These are phyloP conservation scores for Monilinia fructicola DNA, from an alignment of 2,329 filamentous ascomycete species.

Conservation along the genomic window DNA sequence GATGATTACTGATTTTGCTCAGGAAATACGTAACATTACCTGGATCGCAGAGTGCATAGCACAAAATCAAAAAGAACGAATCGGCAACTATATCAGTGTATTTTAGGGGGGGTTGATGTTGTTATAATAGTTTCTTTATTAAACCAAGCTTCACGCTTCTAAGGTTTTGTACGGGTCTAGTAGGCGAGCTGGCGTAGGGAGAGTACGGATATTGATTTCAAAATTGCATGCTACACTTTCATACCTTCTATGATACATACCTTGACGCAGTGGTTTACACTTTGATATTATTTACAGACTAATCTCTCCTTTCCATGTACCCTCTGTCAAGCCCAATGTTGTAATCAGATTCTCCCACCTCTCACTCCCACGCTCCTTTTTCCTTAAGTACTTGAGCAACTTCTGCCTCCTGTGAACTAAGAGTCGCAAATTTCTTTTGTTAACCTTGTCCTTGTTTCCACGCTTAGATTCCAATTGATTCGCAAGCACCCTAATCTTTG, in stretches of 20 bases:
- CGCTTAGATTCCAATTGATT: constrained; percentile 65
- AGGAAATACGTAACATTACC: constrained; percentile 99
- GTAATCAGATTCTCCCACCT: constrained; percentile 85
- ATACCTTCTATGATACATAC: constrained; percentile 28
- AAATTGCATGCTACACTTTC: constrained; percentile 35
- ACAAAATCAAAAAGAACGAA: constrained; percentile 98
- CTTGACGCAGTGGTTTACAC: constrained; percentile 30
- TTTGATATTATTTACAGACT: constrained; percentile 53
- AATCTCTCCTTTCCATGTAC: constrained; percentile 90
- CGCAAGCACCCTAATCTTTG: constrained; percentile 84
- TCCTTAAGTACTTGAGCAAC: constrained; percentile 80
- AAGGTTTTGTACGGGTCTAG: constrained; percentile 34
- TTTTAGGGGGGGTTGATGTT: constrained; percentile 57
- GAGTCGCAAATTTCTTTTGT: constrained; percentile 84
- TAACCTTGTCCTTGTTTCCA: constrained; percentile 85
- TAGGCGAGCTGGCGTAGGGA: constrained; percentile 36
- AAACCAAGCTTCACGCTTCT: constrained; percentile 23
- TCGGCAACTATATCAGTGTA: constrained; percentile 98
- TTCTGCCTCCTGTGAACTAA: constrained; percentile 89
- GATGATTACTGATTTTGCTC: constrained; percentile 39
- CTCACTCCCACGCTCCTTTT: constrained; percentile 85
- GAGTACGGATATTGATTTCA: constrained; percentile 30
- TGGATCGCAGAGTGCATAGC: constrained; percentile 99
- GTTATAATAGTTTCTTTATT: constrained; percentile 27
- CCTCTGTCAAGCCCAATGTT: constrained; percentile 81